phyloP scores from a whole-genome alignment of 768 basidiomycete genomes.

The Russula earlei region DNA sequence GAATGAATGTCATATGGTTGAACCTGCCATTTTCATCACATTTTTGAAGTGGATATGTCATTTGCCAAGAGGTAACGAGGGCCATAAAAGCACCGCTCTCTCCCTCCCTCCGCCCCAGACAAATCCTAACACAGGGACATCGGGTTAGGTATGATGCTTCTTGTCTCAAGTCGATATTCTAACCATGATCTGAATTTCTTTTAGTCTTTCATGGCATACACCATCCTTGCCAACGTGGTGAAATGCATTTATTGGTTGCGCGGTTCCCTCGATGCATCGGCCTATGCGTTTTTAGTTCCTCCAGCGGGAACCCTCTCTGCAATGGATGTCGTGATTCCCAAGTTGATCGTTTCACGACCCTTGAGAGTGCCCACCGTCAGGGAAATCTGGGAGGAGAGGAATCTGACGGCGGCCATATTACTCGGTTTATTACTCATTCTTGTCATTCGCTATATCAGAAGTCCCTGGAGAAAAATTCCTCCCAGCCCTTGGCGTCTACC shows the following conservation, averaged over 20 bases:
- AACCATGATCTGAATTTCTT: too few species aligned
- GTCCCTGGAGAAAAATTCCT: constrained; percentile 3
- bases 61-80: neutral
- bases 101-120: neutral
- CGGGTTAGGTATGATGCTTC: neutral
- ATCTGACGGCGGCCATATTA: neutral
- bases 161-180: too few species aligned
- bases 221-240: neutral
- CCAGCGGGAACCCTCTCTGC: neutral
- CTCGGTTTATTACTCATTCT: neutral
- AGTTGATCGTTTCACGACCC: neutral
- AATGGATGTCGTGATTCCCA: neutral
- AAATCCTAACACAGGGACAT: neutral
- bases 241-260: neutral
- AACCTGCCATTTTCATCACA: too few species aligned
- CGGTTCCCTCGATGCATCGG: neutral
- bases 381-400: neutral
- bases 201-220: neutral
- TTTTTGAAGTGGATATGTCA: neutral
- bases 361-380: neutral
- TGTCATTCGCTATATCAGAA: neutral
- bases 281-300: neutral
- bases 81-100: neutral
- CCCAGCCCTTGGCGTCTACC: neutral
- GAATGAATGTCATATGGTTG: neutral